Evolutionary conservation across 1,284 basidiomycete species (phyloP), one percentile per base, ranked within the genome.

Genomic region (Caloboletus firmus): DNA sequence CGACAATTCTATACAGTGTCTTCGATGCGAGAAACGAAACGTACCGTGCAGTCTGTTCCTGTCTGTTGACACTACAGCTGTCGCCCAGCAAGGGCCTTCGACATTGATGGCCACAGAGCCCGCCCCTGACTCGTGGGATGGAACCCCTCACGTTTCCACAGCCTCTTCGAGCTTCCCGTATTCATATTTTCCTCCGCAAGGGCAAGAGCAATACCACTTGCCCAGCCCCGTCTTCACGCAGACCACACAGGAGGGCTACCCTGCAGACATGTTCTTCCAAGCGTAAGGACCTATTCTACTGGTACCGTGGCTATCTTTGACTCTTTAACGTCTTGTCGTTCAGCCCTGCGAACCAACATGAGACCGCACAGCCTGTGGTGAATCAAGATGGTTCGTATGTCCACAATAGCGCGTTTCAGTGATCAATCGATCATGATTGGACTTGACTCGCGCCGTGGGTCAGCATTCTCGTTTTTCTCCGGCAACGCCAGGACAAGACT

Each of bases 21-120:
- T 22, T 35, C 66, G 64, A 47, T 67, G 65, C 43, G 50, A 55
- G 51, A 56, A 31, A 41, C 51, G 51, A 7, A 18, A 51, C 22
- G 47, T 28, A 0, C 11, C 6, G 0, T 70, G 65, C 26, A 70
- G 68, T 17, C 26, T 68, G 34, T 69, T 66, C 31, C 9, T 34
- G 9, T 22, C 55, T 18, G 41, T 42, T 7, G 52, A 56, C 18
- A 49, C 52, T 6, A 28, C 51, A 17, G 13, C 31, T 15, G 7
- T 30, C 28, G 28, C 43, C 15, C 51, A 67, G 42, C 56, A 50
- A 36, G 58, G 41, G 39, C 47, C 52, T n/a, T 30, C 43, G 13
- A 18, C 45, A 13, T 8, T 42, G 54, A 22, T 34, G 20, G n/a
- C 24, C 31, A 22, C 30, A 22, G 53, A 15, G 8, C 24, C 53